A percentile compares a stretch with the other conserved stretches of the same genome.
Conservation (phyloP, 192 early-diverging fungal genomes). For the Podila epicladia region DNA sequence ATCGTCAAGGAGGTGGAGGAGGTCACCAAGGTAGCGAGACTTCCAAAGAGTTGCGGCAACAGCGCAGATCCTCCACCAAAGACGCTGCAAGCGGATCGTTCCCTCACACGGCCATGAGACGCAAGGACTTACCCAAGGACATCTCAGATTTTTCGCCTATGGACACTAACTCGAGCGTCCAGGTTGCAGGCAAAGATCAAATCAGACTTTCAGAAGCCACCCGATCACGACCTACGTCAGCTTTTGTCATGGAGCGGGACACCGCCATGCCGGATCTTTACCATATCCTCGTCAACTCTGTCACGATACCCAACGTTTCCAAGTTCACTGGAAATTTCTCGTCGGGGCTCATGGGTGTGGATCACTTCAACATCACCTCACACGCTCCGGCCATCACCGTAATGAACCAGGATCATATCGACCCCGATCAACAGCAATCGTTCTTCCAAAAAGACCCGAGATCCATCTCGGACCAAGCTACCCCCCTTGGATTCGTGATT, state of each 20-base stretch:
- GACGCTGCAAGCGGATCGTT: slow-evolving; percentile 30
- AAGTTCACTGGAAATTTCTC: slow-evolving; percentile 5
- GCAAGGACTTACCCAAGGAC: slow-evolving; percentile 4
- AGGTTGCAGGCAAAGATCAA: neutral
- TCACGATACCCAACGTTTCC: slow-evolving; percentile 33
- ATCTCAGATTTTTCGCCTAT: neutral
- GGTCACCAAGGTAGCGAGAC: neutral
- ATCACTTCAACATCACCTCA: slow-evolving; percentile 26
- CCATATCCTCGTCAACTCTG: slow-evolving; percentile 37
- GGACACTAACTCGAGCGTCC: neutral
- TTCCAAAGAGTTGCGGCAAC: slow-evolving; percentile 26
- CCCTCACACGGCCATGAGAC: slow-evolving; percentile 8
- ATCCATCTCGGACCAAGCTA: slow-evolving; percentile 25
- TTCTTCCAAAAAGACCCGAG: slow-evolving; percentile 33
- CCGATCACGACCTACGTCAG: neutral
- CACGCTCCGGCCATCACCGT: slow-evolving; percentile 24
- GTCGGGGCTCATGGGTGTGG: slow-evolving; percentile 9
- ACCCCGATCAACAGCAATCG: slow-evolving; percentile 25
- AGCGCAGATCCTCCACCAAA: slow-evolving; percentile 23
- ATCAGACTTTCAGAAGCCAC: neutral
- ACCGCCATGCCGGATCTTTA: slow-evolving; percentile 40
- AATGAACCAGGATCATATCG: slow-evolving; percentile 20
- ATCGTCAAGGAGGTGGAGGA: neutral
- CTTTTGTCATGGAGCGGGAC: slow-evolving; percentile 20
- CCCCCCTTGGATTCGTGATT: slow-evolving; percentile 37